Base-by-base conservation (phyloP, 805 yeast species). In the Saccharomycopsis malanga region DNA sequence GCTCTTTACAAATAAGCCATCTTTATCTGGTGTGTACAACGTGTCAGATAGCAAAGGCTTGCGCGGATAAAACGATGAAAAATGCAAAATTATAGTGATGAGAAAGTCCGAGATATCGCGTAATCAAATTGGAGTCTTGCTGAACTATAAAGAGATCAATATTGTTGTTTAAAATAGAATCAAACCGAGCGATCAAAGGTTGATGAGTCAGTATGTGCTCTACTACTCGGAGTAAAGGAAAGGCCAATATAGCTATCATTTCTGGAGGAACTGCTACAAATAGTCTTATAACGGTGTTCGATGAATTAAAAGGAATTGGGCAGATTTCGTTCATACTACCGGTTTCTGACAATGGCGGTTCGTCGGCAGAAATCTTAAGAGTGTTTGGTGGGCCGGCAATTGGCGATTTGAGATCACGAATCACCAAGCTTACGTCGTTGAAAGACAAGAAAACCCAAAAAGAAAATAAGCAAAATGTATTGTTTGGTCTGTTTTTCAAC, bases 331-430 rank as follows among this genome's bases (percentile, higher is more conserved):
- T 83, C 55, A 72, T 88, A 3, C 64, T 89, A 30, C 98, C 98
- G 0, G 77, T 89, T 14, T 79, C 86, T 41, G 98, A 89, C 61
- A 89, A 89, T 59, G 98, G 98, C 15, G 97, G 97, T 0, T 88
- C 96, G 1, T 87, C 96, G 0, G 82, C 94, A 23, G 97, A 89
- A 63, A 74, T 89, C 21, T 71, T 88, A 4, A 66, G 96, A 12
- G 86, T 87, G 1, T 70, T 89, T 15, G 96, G 96, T 2, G 97
- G 98, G 0, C 95, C 96, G 2, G 96, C 97, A 0, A 87, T 89
- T 45, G 98, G 98, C 2, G 98, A 89, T 60, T 72, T 89, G 2
- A 67, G 97, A 42, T 86, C 95, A 0, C 64, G 98, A 47, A 71
- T 88, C 24, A 84, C 87, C 0, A 65, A 89, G 45, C 64, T 89